Conservation (phyloP, 352 stramenopile species). For the Pythium pyrilobum region DNA sequence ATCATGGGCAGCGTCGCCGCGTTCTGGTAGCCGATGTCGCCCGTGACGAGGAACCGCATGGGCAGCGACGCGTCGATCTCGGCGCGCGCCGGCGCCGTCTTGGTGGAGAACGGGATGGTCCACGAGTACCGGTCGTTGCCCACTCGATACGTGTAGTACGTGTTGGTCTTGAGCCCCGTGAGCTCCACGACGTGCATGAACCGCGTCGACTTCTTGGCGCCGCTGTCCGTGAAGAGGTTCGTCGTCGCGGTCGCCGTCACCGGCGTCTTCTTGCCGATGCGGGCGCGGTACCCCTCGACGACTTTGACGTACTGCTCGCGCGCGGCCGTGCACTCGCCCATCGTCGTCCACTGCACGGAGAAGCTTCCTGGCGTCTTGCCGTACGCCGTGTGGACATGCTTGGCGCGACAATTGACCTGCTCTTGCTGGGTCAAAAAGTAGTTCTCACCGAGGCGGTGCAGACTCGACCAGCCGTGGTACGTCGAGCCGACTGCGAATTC, state of each 20-base stretch:
- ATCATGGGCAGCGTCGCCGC: slow-evolving; percentile 85
- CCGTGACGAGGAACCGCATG: slow-evolving; percentile 73
- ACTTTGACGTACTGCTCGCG: slow-evolving; percentile 48
- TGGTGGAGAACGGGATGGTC: slow-evolving; percentile 76
- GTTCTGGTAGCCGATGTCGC: slow-evolving; percentile 88
- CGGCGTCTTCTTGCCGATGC: slow-evolving; percentile 35
- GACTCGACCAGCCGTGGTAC: slow-evolving; percentile 73
- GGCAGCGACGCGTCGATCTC: slow-evolving; percentile 28
- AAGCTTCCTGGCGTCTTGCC: slow-evolving; percentile 50
- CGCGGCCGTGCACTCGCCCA: slow-evolving; percentile 38
- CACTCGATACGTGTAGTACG: slow-evolving; percentile 80
- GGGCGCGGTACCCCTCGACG: slow-evolving; percentile 45
- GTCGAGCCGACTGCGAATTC: slow-evolving; percentile 76
- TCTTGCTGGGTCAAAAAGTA: slow-evolving; percentile 30
- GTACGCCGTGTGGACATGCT: slow-evolving; percentile 82
- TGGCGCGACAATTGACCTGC: slow-evolving; percentile 54
- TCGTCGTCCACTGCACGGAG: slow-evolving; percentile 76
- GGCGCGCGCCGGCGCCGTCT: slow-evolving; percentile 44
- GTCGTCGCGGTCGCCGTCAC: slow-evolving; percentile 40
- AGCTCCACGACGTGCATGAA: slow-evolving; percentile 69
- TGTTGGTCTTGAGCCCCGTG: slow-evolving; percentile 52
- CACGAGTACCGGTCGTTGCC: slow-evolving; percentile 73
- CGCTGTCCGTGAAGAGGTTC: slow-evolving; percentile 64
- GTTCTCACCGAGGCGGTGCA: slow-evolving; percentile 57
- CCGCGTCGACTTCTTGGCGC: slow-evolving; percentile 45